Percentiles rank a stretch among this genome's conserved stretches.
phyloP scores from a whole-genome alignment of 2,329 filamentous ascomycete genomes.

The Botrytis porri region DNA sequence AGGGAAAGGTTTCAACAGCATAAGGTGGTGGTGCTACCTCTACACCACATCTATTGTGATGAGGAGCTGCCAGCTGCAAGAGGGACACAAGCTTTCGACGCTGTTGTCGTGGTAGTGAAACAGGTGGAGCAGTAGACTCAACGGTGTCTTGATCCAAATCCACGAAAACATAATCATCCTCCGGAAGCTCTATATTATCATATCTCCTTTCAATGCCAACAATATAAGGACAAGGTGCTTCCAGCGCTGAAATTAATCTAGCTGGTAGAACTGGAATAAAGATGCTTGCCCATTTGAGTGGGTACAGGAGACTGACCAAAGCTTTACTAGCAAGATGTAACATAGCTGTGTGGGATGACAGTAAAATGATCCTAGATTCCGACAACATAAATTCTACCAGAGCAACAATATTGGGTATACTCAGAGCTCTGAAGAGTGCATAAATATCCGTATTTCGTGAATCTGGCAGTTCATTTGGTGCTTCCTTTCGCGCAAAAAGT shows the following conservation, averaged over 20 bases:
- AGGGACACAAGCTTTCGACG: slow-evolving; percentile 85
- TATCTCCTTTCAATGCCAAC: slow-evolving; percentile 93
- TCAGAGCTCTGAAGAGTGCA: slow-evolving; percentile 84
- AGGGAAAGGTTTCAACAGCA: slow-evolving; percentile 87
- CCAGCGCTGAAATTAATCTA: slow-evolving; percentile 81
- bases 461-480: slow-evolving; percentile 86
- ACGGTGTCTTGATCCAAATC: slow-evolving; percentile 91
- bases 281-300: slow-evolving; percentile 88
- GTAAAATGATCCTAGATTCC: slow-evolving; percentile 91
- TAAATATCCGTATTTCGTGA: slow-evolving; percentile 90
- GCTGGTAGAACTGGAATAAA: slow-evolving; percentile 91
- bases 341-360: slow-evolving; percentile 96
- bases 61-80: slow-evolving; percentile 84
- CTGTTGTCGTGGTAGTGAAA: slow-evolving; percentile 79
- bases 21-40: slow-evolving; percentile 86
- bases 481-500: slow-evolving; percentile 90
- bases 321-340: slow-evolving; percentile 88
- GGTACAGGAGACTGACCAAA: slow-evolving; percentile 81
- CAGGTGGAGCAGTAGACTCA: slow-evolving; percentile 76
- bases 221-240: slow-evolving; percentile 95
- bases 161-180: slow-evolving; percentile 93
- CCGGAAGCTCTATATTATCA: slow-evolving; percentile 78
- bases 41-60: slow-evolving; percentile 83
- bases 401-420: slow-evolving; percentile 86
- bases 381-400: slow-evolving; percentile 90